Evolutionary conservation across 768 basidiomycete species (phyloP), one percentile per base, ranked within the genome.

Genomic region (Lactifluus pinguis): DNA sequence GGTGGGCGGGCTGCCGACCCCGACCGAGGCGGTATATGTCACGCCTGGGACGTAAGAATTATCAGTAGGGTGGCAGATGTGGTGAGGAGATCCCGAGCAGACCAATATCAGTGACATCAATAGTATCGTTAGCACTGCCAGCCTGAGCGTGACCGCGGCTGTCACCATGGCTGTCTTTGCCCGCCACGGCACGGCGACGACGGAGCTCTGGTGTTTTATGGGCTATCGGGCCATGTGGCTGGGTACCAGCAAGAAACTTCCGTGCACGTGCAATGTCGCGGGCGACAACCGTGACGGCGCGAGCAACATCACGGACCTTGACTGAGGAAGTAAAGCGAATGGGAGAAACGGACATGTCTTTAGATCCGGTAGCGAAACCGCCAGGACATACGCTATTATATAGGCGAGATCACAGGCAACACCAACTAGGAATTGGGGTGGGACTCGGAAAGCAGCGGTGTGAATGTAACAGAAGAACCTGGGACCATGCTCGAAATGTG

Each of bases 81-180:
- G 25, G 9, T 10, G 32, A 36, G 8, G 1, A 13, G 25, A 19
- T 6, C 32, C 1, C 14, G 25, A 49, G 14, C 70, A 36, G 58
- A 76, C 79, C 77, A 54, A 83, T 73, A 68, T 84, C 80, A 45
- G 80, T 83, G 49, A 80, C 83, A 53, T 84, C 80, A 60, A 84
- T 78, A 50, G 75, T 78, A 38, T 72, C 65, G 53, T 64, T 69
- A 21, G 57, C 44, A 36, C n/a, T n/a, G n/a, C 14, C 14, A 4
- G 4, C 44, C 2, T 25, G 25, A 25, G 25, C 25, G 8, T 36
- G 34, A 36, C 34, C 34, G 34, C 34, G 34, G 34, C 6, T 36
- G 34, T 36, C 10, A 36, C 34, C 34, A 10, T 9, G 34, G 9
- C 34, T 36, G 34, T 36, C 10, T 6, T 36, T 10, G 34, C 25